Evolutionary conservation across 192 early-diverging fungal genomes (phyloP), one percentile per base, ranked within the genome.

Genomic region (Mortierella claussenii): DNA sequence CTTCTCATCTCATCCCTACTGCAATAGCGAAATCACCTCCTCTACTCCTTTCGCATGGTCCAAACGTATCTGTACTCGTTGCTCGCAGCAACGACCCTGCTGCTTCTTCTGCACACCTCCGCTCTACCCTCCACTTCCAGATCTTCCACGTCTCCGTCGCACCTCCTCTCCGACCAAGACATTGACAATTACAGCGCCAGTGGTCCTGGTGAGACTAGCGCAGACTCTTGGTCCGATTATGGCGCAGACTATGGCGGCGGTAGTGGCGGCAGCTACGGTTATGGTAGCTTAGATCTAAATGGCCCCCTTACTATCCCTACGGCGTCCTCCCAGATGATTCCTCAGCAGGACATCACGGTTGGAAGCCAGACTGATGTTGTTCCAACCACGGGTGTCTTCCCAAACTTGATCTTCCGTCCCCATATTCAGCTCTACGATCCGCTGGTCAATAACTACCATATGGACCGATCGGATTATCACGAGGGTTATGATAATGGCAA

Each of bases 311-410:
- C n/a, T n/a, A n/a, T n/a, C n/a, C 32, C 17, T 34, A 26, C 32
- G 1, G 31, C 10, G 17, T 60, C 42, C 13, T 12, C 56, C 3
- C 60, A 52, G 13, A 49, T 53, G 30, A 8, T 75, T 4, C 63
- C 62, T 17, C 33, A 33, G 12, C 32, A 60, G 20, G 15, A 42
- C 13, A 32, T 76, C 24, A 26, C 46, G 3, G 10, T 67, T 10
- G 64, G 47, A 7, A 76, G 73, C 47, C 31, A 60, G 9, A 67
- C 65, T 0, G 45, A 46, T 4, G 17, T 76, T 3, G 2, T 55
- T 28, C 65, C 73, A 2, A 45, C 44, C 4, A 76, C 73, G 17
- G 53, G 59, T 26, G 52, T 76, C 31, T 57, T 47, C 32, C 73
- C 73, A 20, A 60, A 60, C 1, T 15, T 67, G 20, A 20, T 51